Conservation (phyloP, 495 filamentous ascomycete species). For the Bombardia bombarda region DNA sequence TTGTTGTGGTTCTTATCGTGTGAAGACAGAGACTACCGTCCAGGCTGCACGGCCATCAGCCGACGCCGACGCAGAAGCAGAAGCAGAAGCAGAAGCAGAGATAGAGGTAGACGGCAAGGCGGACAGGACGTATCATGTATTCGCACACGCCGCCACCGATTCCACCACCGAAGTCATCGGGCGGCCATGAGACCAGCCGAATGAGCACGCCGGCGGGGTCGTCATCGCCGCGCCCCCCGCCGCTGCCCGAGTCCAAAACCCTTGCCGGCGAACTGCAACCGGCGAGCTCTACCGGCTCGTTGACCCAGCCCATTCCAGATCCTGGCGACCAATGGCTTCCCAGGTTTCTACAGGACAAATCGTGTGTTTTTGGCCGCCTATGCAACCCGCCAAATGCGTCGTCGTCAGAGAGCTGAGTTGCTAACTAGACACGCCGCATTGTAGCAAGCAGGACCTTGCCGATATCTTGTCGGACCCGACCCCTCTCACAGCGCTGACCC, state of each 20-base stretch:
- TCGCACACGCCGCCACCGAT: constrained; percentile 54
- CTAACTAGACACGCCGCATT: too few relatives aligned
- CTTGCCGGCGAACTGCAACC: constrained; percentile 13
- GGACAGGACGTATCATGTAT: too few relatives aligned
- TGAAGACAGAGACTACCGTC: too few relatives aligned
- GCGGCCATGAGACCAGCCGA: constrained; percentile 59
- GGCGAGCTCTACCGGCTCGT: constrained; percentile 12
- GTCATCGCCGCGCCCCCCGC: constrained; percentile 31
- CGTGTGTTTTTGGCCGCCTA: constrained; percentile 55
- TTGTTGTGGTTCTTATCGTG: too few relatives aligned
- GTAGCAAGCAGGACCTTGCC: constrained; percentile 55
- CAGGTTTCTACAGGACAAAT: constrained; percentile 61
- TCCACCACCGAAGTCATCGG: constrained; percentile 61
- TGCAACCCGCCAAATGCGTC: too few relatives aligned
- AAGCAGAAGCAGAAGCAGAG: too few relatives aligned
- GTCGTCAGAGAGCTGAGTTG: too few relatives aligned
- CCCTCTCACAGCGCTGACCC: constrained; percentile 55
- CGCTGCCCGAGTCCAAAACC: constrained; percentile 25
- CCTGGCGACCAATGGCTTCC: constrained; percentile 61
- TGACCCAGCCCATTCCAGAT: constrained; percentile 25
- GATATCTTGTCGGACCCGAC: constrained; percentile 51
- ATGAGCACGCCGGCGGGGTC: constrained; percentile 47
- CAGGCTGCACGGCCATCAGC: too few relatives aligned
- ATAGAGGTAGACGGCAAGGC: too few relatives aligned
- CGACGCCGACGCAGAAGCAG: too few relatives aligned